These are phyloP conservation scores for Cordyceps cateniannulata DNA, from an alignment of 2,329 filamentous ascomycete genomes.

Conservation along the genomic window DNA sequence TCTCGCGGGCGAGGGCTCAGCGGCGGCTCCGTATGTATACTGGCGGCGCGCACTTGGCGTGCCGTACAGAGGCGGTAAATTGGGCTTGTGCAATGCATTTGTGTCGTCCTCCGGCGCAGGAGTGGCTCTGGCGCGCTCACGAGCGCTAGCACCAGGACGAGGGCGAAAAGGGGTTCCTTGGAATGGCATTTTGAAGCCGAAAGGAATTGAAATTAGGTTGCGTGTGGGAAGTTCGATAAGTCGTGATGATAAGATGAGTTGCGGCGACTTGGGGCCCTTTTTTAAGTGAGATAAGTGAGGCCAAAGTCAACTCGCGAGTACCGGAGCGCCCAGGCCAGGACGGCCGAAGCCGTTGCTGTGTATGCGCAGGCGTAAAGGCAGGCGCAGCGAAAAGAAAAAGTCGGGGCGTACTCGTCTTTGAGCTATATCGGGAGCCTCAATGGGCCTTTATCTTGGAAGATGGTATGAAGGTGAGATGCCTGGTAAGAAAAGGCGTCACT, in stretches of 20 bases:
- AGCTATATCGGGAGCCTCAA: neutral
- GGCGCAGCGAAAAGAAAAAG: neutral
- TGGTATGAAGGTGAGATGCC: slow-evolving; percentile 9
- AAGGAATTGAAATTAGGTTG: neutral
- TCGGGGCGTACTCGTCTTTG: slow-evolving; percentile 8
- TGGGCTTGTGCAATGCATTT: slow-evolving; percentile 19
- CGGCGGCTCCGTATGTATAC: slow-evolving; percentile 32
- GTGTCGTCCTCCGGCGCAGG: slow-evolving; percentile 1
- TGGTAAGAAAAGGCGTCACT: slow-evolving; percentile 23
- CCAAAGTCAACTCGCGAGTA: neutral
- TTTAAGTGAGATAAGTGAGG: slow-evolving; percentile 9
- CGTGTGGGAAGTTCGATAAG: neutral
- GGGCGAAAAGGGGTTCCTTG: slow-evolving; percentile 9
- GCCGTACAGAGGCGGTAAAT: slow-evolving; percentile 21
- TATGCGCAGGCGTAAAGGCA: neutral
- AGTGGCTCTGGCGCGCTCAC: neutral
- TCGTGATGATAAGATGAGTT: neutral
- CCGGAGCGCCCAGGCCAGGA: neutral
- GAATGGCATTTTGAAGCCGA: slow-evolving; percentile 14
- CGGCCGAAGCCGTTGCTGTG: neutral
- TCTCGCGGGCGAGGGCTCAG: slow-evolving; percentile 25
- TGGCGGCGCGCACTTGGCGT: slow-evolving; percentile 31
- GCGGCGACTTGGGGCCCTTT: neutral
- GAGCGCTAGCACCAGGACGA: neutral
- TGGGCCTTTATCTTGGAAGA: slow-evolving; percentile 5